These are phyloP conservation scores for Diaporthe vaccinii DNA, from an alignment of 2,329 filamentous ascomycete genomes.

Conservation along the genomic window DNA sequence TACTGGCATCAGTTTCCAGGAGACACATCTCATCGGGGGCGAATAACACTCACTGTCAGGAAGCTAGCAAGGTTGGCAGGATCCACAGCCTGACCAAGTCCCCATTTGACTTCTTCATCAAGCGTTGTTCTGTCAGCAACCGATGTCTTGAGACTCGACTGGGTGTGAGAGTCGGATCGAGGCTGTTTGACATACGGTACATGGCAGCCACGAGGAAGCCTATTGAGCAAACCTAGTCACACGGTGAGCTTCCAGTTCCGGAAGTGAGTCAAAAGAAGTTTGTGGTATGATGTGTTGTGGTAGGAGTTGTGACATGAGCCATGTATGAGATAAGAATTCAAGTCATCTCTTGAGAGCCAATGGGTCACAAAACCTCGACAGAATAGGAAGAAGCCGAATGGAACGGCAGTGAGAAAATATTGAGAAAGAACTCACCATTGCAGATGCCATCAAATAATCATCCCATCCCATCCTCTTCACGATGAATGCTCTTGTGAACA, in stretches of 20 bases:
- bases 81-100: conserved; percentile 41
- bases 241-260: not conserved
- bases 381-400: not conserved
- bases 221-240: conserved; percentile 41
- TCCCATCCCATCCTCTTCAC: conserved; percentile 43
- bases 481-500: conserved; percentile 42
- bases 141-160: no score
- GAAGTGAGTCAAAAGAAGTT: not conserved
- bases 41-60: conserved; percentile 38
- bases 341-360: not conserved
- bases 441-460: conserved; percentile 42
- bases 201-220: conserved; percentile 41
- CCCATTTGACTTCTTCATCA: conserved; percentile 43
- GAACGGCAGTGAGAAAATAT: no score
- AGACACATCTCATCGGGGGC: not conserved
- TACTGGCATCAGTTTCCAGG: not conserved
- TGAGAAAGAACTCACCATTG: conserved; percentile 40
- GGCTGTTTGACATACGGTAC: conserved; percentile 40
- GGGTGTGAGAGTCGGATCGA: not conserved
- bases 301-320: not conserved
- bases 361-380: not conserved
- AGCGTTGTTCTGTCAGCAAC: not conserved
- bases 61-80: conserved; percentile 13
- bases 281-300: not conserved
- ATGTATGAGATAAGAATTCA: not conserved